Evolutionary conservation across 2,329 filamentous ascomycete genomes (phyloP), one percentile per base, ranked within the genome.

Genomic region (Phialemonium atrogriseum): DNA sequence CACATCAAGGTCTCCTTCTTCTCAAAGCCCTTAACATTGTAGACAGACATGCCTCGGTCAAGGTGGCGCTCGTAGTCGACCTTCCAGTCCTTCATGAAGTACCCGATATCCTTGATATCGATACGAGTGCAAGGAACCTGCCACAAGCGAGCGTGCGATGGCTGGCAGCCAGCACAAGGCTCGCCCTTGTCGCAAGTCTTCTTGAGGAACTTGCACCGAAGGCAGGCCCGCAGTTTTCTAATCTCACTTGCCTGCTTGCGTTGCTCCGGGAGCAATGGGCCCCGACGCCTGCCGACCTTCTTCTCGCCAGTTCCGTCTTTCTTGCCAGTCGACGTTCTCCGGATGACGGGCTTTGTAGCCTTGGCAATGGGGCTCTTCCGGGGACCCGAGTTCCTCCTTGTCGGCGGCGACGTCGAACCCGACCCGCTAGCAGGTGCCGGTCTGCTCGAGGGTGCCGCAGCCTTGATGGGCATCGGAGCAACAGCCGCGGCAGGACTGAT

Each of bases 71-170:
- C 87, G 49, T 91, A 94, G 57, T 96, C 89, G 26, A 87, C 88
- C 63, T 89, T 94, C 88, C 88, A 96, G 59, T 95, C 89, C 69
- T 95, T 95, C 84, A 95, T 91, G 68, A 96, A 96, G 60, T 93
- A 94, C 25, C 79, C 84, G 50, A 96, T 94, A 50, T 96, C 89
- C 72, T 94, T 95, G 69, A 96, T 96, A 58, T 95, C 89, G 51
- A 95, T 94, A 40, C 89, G 84, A 24, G 89, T 96, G 69, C 89
- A 96, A 39, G 89, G 89, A 26, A 96, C 89, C 62, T 95, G 88
- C 89, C 89, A 96, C 32, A 96, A 70, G 42, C 89, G 80, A 41
- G 89, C 89, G 58, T 96, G 89, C 13, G 88, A 94, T 30, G 89
- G 89, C 64, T 94, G 84, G 66, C 89, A 96, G 28, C 89, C 89